A percentile compares a stretch with the other conserved stretches of the same genome.
Conservation (phyloP, 2,329 filamentous ascomycete species). For the Drechslera avenae region DNA sequence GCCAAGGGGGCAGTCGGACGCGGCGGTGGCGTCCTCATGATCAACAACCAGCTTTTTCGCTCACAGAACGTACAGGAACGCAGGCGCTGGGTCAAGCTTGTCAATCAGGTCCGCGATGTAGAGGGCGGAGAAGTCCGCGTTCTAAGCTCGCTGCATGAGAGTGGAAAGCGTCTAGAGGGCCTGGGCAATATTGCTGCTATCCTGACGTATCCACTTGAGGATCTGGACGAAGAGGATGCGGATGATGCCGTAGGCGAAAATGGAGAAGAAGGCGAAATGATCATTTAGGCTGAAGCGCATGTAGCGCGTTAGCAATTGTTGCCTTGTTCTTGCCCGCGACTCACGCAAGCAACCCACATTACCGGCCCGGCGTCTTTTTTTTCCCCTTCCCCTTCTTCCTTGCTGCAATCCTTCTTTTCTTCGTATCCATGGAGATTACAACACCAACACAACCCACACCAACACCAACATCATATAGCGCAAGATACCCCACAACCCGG, state of each 20-base stretch:
- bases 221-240: constrained; percentile 70
- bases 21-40: constrained; percentile 81
- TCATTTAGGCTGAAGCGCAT: constrained; percentile 33
- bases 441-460: too few species aligned
- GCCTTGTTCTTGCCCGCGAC: too few species aligned
- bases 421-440: too few species aligned
- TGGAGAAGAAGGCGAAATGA: constrained; percentile 29
- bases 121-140: constrained; percentile 87
- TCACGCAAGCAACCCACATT: too few species aligned
- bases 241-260: constrained; percentile 19
- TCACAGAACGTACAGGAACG: constrained; percentile 77
- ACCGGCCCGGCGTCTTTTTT: background rate
- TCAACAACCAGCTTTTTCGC: constrained; percentile 87
- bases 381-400: background rate
- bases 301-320: too few species aligned
- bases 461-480: too few species aligned
- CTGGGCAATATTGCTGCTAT: constrained; percentile 89
- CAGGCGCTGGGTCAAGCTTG: constrained; percentile 80
- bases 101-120: constrained; percentile 80
- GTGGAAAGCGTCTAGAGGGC: constrained; percentile 80
- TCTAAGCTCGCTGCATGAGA: constrained; percentile 93
- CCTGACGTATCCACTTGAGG: constrained; percentile 83
- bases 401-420: too few species aligned
- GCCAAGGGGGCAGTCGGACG: constrained; percentile 86
- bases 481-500: too few species aligned